Percentiles rank a stretch among this genome's conserved stretches.
phyloP scores from a whole-genome alignment of 2,329 filamentous ascomycete species.

The Xylariaceae sp. region DNA sequence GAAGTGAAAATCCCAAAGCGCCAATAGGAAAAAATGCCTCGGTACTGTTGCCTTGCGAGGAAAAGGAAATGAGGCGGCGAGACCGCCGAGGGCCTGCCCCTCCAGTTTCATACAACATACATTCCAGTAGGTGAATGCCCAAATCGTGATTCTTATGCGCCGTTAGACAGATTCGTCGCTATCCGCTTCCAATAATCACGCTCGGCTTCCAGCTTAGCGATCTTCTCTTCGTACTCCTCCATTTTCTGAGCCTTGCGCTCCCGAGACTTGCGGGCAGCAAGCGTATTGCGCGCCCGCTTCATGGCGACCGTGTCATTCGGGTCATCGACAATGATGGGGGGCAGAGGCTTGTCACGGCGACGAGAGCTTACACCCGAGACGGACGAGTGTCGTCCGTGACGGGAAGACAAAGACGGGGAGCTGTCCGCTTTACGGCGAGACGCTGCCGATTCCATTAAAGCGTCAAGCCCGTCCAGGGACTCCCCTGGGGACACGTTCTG shows the following conservation, averaged over 20 bases:
- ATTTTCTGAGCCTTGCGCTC: constrained; percentile 76
- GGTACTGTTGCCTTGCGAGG: constrained; percentile 22
- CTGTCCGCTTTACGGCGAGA: constrained; percentile 44
- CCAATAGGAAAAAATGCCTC: constrained; percentile 21
- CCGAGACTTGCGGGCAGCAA: constrained; percentile 89
- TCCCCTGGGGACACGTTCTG: constrained; percentile 44
- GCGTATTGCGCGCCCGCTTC: constrained; percentile 90
- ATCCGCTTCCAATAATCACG: constrained; percentile 61
- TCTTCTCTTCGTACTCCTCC: constrained; percentile 67
- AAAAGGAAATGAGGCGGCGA: constrained; percentile 18
- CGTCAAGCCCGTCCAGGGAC: constrained; percentile 43
- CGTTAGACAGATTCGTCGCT: constrained; percentile 38
- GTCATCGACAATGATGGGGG: constrained; percentile 72
- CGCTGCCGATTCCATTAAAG: constrained; percentile 36
- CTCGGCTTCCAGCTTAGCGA: constrained; percentile 62
- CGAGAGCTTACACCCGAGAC: constrained; percentile 66
- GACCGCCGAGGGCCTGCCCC: constrained; percentile 24
- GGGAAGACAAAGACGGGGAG: constrained; percentile 39
- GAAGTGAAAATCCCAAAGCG: constrained; percentile 22
- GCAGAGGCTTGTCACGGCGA: constrained; percentile 74
- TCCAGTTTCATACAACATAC: constrained; percentile 33
- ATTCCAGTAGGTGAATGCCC: constrained; percentile 23
- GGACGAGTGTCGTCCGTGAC: constrained; percentile 57
- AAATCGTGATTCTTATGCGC: constrained; percentile 17
- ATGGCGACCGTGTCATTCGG: constrained; percentile 68